phyloP scores from a whole-genome alignment of 2,329 filamentous ascomycete species.

The Sporothrix brasiliensis region DNA sequence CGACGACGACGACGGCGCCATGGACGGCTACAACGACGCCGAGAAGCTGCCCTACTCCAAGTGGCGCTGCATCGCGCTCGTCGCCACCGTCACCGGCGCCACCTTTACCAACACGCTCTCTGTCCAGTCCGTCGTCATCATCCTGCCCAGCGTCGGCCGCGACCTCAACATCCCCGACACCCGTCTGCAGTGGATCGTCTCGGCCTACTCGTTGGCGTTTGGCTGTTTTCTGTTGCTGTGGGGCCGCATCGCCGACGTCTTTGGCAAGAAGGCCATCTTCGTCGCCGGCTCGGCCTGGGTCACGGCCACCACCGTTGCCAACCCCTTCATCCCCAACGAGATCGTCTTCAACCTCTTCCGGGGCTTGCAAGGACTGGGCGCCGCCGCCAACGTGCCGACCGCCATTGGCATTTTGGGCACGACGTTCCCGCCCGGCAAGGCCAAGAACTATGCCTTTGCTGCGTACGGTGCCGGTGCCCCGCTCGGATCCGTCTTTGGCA shows the following conservation, averaged over 20 bases:
- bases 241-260: constrained; percentile 69
- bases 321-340: constrained; percentile 67
- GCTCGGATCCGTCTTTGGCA: constrained; percentile 66
- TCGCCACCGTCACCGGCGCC: constrained; percentile 58
- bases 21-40: constrained; percentile 20
- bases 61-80: constrained; percentile 57
- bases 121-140: constrained; percentile 62
- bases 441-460: constrained; percentile 72
- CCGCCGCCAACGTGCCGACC: constrained; percentile 70
- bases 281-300: constrained; percentile 66
- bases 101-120: constrained; percentile 59
- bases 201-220: constrained; percentile 66
- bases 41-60: constrained; percentile 47
- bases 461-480: constrained; percentile 67
- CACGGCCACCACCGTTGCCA: constrained; percentile 59
- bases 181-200: constrained; percentile 67
- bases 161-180: constrained; percentile 60
- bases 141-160: constrained; percentile 62
- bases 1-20: constrained; percentile 22
- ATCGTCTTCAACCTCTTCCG: constrained; percentile 69
- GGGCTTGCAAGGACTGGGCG: constrained; percentile 67
- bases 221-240: constrained; percentile 69
- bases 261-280: constrained; percentile 67
- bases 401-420: constrained; percentile 70
- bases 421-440: constrained; percentile 67